Conservation (phyloP, 2,329 filamentous ascomycete species). For the Fusarium sp. region DNA sequence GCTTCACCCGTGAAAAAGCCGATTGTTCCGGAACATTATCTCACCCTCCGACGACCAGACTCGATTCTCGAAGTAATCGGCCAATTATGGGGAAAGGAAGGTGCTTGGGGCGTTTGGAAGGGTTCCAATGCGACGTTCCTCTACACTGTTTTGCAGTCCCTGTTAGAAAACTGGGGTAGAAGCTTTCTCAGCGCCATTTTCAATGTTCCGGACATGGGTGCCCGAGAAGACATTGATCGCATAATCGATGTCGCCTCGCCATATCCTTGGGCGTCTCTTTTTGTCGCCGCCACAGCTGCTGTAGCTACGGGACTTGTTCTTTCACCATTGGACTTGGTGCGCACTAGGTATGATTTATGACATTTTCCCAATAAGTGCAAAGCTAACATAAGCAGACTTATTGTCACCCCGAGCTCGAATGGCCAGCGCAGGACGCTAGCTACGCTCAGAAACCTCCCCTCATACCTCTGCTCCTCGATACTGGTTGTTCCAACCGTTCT, state of each 20-base stretch:
- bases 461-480: constrained; percentile 78
- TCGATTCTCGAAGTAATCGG: constrained; percentile 89
- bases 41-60: constrained; percentile 81
- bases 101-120: constrained; percentile 95
- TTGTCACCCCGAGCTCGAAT: constrained; percentile 84
- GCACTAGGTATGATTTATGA: constrained; percentile 70
- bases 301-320: constrained; percentile 84
- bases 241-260: constrained; percentile 81
- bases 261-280: constrained; percentile 85
- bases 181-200: constrained; percentile 92
- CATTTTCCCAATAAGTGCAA: not conserved
- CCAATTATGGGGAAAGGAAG: constrained; percentile 90
- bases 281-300: constrained; percentile 76
- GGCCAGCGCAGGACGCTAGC: constrained; percentile 84
- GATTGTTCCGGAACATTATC: constrained; percentile 66
- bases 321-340: constrained; percentile 89
- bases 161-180: constrained; percentile 92
- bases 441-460: constrained; percentile 83
- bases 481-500: constrained; percentile 88
- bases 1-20: constrained; percentile 56
- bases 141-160: constrained; percentile 87
- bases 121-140: constrained; percentile 93
- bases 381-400: constrained; percentile 71
- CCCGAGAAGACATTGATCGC: constrained; percentile 83
- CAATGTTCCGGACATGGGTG: constrained; percentile 87